Conservation (phyloP, 768 basidiomycete genomes). For the Lentinula raphanica region DNA sequence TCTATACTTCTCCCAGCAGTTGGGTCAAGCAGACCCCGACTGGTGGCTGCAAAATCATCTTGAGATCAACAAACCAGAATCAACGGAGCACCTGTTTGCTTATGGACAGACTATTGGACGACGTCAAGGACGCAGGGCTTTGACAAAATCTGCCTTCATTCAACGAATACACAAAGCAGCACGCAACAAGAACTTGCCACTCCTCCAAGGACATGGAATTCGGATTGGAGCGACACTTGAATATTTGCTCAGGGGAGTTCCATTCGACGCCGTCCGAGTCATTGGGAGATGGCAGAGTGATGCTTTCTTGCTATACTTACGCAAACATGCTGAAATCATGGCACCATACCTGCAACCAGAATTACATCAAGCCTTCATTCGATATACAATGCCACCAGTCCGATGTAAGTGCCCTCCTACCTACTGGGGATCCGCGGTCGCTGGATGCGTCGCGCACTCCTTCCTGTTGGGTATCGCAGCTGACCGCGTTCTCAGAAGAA, state of each 20-base stretch:
- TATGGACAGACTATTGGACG: conserved; percentile 10
- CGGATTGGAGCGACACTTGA: conserved; percentile 20
- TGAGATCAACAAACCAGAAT: conserved; percentile 22
- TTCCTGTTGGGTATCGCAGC: conserved; percentile 3
- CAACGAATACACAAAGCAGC: conserved; percentile 7
- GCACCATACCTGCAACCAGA: conserved; percentile 15
- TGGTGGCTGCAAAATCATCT: conserved; percentile 21
- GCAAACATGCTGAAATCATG: conserved; percentile 16
- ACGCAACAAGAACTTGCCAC: not conserved
- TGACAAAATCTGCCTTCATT: conserved; percentile 20
- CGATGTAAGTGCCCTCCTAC: not conserved
- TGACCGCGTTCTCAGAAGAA: not conserved
- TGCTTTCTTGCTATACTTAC: conserved; percentile 16
- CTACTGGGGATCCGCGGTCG: not conserved
- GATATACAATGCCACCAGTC: conserved; percentile 8
- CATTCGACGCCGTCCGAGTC: conserved; percentile 18
- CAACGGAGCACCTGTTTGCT: conserved; percentile 23
- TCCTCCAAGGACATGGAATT: conserved; percentile 21
- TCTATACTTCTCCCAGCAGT: conserved; percentile 26
- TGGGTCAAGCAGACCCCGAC: conserved; percentile 19
- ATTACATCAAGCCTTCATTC: conserved; percentile 5
- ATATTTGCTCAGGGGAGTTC: conserved; percentile 19
- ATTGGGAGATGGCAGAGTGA: conserved; percentile 21
- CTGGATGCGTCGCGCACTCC: conserved; percentile 5
- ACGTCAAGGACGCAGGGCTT: conserved; percentile 6